These are phyloP conservation scores for Aspergillus kassunensis DNA, from an alignment of 495 filamentous ascomycete genomes.

Conservation along the genomic window DNA sequence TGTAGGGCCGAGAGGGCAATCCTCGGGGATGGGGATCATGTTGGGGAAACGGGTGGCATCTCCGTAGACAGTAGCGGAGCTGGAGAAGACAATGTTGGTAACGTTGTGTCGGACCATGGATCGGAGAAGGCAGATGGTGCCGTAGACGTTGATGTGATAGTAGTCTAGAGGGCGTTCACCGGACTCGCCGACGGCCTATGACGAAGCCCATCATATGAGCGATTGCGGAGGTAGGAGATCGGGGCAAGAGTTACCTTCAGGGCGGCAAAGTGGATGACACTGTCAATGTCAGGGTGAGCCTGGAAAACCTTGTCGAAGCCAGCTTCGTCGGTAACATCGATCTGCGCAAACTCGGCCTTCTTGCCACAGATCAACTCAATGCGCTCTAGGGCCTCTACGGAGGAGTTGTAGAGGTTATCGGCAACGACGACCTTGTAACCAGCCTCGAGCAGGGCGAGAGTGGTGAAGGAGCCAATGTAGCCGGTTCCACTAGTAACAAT, in stretches of 20 bases:
- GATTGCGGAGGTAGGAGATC: not conserved
- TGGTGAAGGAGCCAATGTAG: slow-evolving; percentile 98
- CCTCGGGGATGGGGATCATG: slow-evolving; percentile 98
- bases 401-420: slow-evolving; percentile 96
- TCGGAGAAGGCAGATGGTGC: slow-evolving; percentile 81
- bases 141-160: slow-evolving; percentile 94
- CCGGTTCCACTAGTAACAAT: slow-evolving; percentile 73
- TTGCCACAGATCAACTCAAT: slow-evolving; percentile 92
- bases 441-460: slow-evolving; percentile 84
- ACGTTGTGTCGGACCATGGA: slow-evolving; percentile 88
- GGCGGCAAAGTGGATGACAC: slow-evolving; percentile 96
- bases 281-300: slow-evolving; percentile 89
- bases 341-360: slow-evolving; percentile 76
- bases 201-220: slow-evolving; percentile 1
- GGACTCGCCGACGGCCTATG: slow-evolving; percentile 91
- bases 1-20: slow-evolving; percentile 91
- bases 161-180: slow-evolving; percentile 94
- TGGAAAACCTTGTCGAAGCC: slow-evolving; percentile 83
- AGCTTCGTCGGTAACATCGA: slow-evolving; percentile 82
- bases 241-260: slow-evolving; percentile 68
- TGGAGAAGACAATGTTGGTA: slow-evolving; percentile 96
- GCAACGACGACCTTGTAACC: slow-evolving; percentile 95
- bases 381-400: slow-evolving; percentile 79
- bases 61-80: slow-evolving; percentile 93
- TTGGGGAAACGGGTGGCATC: slow-evolving; percentile 93